These are phyloP conservation scores for Catenaria anguillulae DNA, from an alignment of 371 early-diverging fungal species.

Conservation along the genomic window DNA sequence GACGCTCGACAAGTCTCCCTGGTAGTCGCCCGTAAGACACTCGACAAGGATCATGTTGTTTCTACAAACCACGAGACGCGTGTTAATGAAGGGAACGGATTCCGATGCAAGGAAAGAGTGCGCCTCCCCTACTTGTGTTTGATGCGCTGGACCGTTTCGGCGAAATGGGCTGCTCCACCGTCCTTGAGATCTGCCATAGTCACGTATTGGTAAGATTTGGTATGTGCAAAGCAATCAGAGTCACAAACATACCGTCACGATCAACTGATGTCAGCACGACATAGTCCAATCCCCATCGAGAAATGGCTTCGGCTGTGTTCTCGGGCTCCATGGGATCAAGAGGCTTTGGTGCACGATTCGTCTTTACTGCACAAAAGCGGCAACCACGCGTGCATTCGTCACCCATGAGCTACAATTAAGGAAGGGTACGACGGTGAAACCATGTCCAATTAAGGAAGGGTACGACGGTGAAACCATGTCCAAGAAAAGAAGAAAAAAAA, in stretches of 20 bases:
- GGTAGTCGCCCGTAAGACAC: conserved; percentile 91
- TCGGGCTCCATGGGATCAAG: conserved; percentile 88
- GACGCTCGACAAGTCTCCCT: conserved; percentile 61
- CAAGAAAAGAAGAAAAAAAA: neutral
- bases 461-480: too few relatives aligned
- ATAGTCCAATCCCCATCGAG: conserved; percentile 92
- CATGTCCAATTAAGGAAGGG: conserved; percentile 26
- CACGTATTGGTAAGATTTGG: neutral
- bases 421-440: conserved; percentile 3
- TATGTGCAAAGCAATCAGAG: neutral
- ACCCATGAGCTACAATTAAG: conserved; percentile 82
- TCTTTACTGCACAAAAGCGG: conserved; percentile 96
- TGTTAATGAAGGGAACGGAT: conserved; percentile 8
- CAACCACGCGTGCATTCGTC: conserved; percentile 97
- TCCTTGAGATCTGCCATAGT: conserved; percentile 65
- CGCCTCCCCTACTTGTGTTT: conserved; percentile 72
- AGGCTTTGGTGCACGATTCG: conserved; percentile 70
- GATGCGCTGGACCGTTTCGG: conserved; percentile 68
- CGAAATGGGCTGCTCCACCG: conserved; percentile 90
- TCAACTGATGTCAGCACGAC: conserved; percentile 95
- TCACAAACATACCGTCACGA: conserved; percentile 52
- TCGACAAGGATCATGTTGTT: conserved; percentile 88
- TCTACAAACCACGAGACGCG: too few relatives aligned
- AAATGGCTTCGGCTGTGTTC: conserved; percentile 85
- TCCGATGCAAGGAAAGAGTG: conserved; percentile 7